Base-by-base conservation (phyloP, 176 grass and related monocot species). In the Zea luxurians region DNA sequence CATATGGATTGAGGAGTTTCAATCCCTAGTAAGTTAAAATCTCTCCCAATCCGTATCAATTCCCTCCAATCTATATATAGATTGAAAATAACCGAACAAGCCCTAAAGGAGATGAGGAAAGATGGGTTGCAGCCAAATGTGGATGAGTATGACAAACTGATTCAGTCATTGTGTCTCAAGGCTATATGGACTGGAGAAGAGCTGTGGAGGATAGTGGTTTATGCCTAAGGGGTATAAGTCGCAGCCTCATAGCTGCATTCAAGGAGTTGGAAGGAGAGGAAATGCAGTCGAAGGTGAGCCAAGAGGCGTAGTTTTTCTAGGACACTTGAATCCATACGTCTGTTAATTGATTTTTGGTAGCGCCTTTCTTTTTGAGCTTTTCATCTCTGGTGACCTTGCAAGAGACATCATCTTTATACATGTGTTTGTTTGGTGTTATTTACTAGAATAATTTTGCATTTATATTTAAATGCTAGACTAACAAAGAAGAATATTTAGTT, bases 41-140 rank as follows among this genome's bases (percentile, higher is more conserved):
- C n/a, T n/a, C n/a, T n/a, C n/a, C n/a, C n/a, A n/a, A n/a, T n/a
- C n/a, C n/a, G n/a, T n/a, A n/a, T n/a, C n/a, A n/a, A n/a, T n/a
- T n/a, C n/a, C n/a, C n/a, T n/a, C n/a, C n/a, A n/a, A n/a, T n/a
- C n/a, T n/a, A n/a, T n/a, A n/a, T n/a, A n/a, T n/a, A n/a, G n/a
- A n/a, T n/a, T n/a, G n/a, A n/a, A n/a, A n/a, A n/a, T n/a, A n/a
- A n/a, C n/a, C n/a, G n/a, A n/a, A n/a, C n/a, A n/a, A n/a, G n/a
- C n/a, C n/a, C n/a, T n/a, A n/a, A n/a, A n/a, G n/a, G 90, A 99
- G 86, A 99, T 99, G 96, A 91, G 89, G 58, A 78, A 93, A 81
- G 88, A 91, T 74, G 96, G 92, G n/a, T 37, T 96, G 53, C 88
- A 58, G 71, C 92, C 96, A 87, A 99, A 91, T 79, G 57, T 73